phyloP scores from a whole-genome alignment of 805 yeast species.

The Kodamaea laetipori region DNA sequence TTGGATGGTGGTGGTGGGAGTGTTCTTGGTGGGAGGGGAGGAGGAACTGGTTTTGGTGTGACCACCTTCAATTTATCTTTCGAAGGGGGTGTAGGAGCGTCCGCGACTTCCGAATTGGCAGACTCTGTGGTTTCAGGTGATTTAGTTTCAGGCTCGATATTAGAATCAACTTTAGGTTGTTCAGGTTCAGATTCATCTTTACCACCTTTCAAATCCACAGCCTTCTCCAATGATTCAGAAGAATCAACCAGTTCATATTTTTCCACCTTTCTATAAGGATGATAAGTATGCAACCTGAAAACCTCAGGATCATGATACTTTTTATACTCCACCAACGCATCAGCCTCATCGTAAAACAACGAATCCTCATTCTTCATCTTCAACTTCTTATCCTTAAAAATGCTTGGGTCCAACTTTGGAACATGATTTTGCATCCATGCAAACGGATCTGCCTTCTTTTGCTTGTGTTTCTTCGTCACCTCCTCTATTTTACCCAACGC shows the following conservation, averaged over 20 bases:
- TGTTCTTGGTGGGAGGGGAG: slow-evolving; percentile 1
- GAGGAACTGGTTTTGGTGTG: slow-evolving; percentile 3
- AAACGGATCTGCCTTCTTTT: slow-evolving; percentile 6
- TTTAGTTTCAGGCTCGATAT: too few relatives aligned
- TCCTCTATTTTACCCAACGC: slow-evolving; percentile 3
- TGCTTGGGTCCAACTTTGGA: slow-evolving; percentile 9
- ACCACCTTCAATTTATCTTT: background rate
- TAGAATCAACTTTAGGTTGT: too few relatives aligned
- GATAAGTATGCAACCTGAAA: slow-evolving; percentile 31
- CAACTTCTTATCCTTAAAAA: slow-evolving; percentile 7
- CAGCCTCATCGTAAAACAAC: slow-evolving; percentile 22
- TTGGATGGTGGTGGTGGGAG: background rate
- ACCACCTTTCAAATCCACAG: background rate
- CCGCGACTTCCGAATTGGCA: background rate
- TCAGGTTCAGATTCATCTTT: background rate
- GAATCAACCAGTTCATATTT: slow-evolving; percentile 10
- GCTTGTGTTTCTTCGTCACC: slow-evolving; percentile 4
- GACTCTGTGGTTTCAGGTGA: too few relatives aligned
- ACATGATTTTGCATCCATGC: slow-evolving; percentile 5
- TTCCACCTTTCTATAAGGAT: slow-evolving; percentile 24
- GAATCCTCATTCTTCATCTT: slow-evolving; percentile 4
- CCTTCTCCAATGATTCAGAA: background rate
- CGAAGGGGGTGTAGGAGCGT: background rate
- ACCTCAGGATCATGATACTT: slow-evolving; percentile 29
- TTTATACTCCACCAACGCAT: slow-evolving; percentile 32